phyloP scores from a whole-genome alignment of 176 grass and related monocot genomes.

The Pontederia crassipes region DNA sequence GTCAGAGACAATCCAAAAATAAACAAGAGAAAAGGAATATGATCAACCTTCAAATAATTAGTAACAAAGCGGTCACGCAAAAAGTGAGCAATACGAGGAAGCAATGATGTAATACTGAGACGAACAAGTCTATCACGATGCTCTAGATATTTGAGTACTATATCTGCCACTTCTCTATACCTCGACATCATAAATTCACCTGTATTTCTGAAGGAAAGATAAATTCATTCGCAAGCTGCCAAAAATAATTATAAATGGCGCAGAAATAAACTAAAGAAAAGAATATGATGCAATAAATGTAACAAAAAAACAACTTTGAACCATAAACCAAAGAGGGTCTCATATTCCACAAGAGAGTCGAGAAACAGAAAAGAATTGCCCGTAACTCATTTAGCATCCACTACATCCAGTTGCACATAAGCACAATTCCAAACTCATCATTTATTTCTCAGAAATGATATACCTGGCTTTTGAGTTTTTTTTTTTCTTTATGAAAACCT shows the following conservation, averaged over 20 bases:
- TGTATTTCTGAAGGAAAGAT: slow-evolving; percentile 56
- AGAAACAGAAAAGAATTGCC: too few relatives aligned
- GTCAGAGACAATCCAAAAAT: background rate
- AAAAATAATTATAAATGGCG: too few relatives aligned
- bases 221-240: slow-evolving; percentile 10
- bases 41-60: slow-evolving; percentile 75
- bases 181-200: slow-evolving; percentile 99
- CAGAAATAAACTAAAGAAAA: too few relatives aligned
- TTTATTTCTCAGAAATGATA: too few relatives aligned
- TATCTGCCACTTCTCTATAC: slow-evolving; percentile 98
- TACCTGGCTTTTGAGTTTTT: too few relatives aligned
- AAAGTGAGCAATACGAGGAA: slow-evolving; percentile 99
- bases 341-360: too few relatives aligned
- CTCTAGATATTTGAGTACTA: slow-evolving; percentile 83
- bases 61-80: slow-evolving; percentile 95
- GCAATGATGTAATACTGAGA: slow-evolving; percentile 95
- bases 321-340: too few relatives aligned
- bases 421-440: too few relatives aligned
- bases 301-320: background rate
- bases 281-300: background rate
- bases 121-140: slow-evolving; percentile 93
- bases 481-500: too few relatives aligned
- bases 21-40: slow-evolving; percentile 13
- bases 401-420: too few relatives aligned
- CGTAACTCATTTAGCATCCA: too few relatives aligned